phyloP scores from a whole-genome alignment of 768 basidiomycete genomes.

The Tricholoma furcatifolium region DNA sequence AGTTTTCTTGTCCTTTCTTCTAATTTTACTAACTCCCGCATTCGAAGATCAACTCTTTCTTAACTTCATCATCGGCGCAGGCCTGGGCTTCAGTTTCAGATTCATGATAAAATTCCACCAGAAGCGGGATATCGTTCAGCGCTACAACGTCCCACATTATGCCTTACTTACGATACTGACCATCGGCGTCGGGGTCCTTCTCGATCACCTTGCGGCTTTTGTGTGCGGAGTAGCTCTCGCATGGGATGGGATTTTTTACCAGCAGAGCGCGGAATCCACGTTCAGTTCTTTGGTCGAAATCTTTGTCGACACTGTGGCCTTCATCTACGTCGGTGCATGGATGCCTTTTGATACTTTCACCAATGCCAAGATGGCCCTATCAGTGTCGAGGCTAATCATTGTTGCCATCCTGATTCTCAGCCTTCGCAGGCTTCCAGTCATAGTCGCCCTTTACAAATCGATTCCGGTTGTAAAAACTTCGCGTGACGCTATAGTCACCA shows the following conservation, averaged over 20 bases:
- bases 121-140: slow-evolving; percentile 82
- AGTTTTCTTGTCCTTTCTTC: slow-evolving; percentile 12
- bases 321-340: slow-evolving; percentile 96
- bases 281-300: slow-evolving; percentile 97
- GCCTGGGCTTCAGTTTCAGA: slow-evolving; percentile 77
- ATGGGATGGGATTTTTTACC: slow-evolving; percentile 94
- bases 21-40: slow-evolving; percentile 10
- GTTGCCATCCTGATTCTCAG: slow-evolving; percentile 81
- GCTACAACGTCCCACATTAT: slow-evolving; percentile 93
- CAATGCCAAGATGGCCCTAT: slow-evolving; percentile 62
- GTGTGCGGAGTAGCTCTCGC: slow-evolving; percentile 94
- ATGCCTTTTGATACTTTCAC: slow-evolving; percentile 88
- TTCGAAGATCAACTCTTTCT: slow-evolving; percentile 71
- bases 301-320: slow-evolving; percentile 92
- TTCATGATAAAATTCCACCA: slow-evolving; percentile 94
- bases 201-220: slow-evolving; percentile 96
- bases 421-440: slow-evolving; percentile 79
- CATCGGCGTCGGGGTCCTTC: slow-evolving; percentile 76
- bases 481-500: slow-evolving; percentile 90
- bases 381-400: slow-evolving; percentile 82
- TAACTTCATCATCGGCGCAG: slow-evolving; percentile 69
- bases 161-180: slow-evolving; percentile 80
- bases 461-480: slow-evolving; percentile 96
- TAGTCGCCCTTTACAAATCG: slow-evolving; percentile 84
- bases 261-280: slow-evolving; percentile 90